Evolutionary conservation across 2,329 filamentous ascomycete genomes (phyloP), one percentile per base, ranked within the genome.

Genomic region (Microascus cirrosus): DNA sequence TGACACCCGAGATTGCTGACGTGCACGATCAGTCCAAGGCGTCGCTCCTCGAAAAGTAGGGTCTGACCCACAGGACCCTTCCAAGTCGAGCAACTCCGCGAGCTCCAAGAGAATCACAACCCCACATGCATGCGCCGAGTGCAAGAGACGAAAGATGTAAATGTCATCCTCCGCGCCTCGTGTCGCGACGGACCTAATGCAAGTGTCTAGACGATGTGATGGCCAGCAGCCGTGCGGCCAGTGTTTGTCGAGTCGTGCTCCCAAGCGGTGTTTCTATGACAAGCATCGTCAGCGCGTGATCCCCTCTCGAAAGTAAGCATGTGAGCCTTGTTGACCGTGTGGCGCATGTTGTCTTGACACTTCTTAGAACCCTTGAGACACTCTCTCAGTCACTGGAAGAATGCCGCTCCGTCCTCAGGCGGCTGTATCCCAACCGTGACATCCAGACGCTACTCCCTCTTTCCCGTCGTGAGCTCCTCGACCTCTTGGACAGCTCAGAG

Each of bases 201-300:
- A 3, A 15, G 7, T 20, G n/a, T 57, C 35, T 32, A 78, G 75
- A 59, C 85, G 89, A 62, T 94, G 89, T 67, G 88, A 92, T 73
- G 89, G 89, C 58, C 82, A 86, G 63, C 86, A 90, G 66, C 89
- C 89, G 12, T 94, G 89, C 67, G 87, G 88, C 42, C 89, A 91
- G 68, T 94, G 89, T 68, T 80, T 89, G 59, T 91, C 88, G 69
- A 92, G 90, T 68, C 84, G 89, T 59, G 87, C 89, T 61, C 86
- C 87, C 3, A 89, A 91, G 68, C 78, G 83, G 58, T 93, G 89
- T 68, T 85, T 86, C 65, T 93, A 93, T 69, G 86, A 90, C 63
- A 90, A 92, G 71, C 88, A 90, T 62, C 80, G 87, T 18, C 86
- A 89, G 69, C 77, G 87, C 60, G 83, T 89, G 11, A 85, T 90